These are phyloP conservation scores for Dujonia santamariae DNA, from an alignment of 1,139 yeast species.

Conservation along the genomic window DNA sequence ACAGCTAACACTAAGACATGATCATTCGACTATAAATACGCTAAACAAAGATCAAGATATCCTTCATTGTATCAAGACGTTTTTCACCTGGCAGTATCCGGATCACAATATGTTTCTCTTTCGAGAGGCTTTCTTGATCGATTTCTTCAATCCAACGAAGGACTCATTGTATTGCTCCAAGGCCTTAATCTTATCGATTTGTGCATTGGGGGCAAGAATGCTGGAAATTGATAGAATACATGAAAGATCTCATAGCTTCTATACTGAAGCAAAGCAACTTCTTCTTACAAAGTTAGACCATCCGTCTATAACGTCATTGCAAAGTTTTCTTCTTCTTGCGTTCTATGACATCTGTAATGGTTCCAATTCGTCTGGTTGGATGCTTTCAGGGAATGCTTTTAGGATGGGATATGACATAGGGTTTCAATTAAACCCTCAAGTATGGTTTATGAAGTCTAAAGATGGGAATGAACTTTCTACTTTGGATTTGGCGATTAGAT, in stretches of 20 bases:
- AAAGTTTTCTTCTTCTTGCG: constrained; percentile 49
- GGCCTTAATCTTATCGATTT: constrained; percentile 50
- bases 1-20: constrained; percentile 14
- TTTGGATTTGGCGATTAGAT: constrained; percentile 51
- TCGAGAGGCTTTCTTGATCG: constrained; percentile 61
- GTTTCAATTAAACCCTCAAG: constrained; percentile 59
- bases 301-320: constrained; percentile 45
- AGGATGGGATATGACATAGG: constrained; percentile 67
- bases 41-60: constrained; percentile 41
- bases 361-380: constrained; percentile 58
- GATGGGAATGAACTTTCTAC: constrained; percentile 23
- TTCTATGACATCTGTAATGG: constrained; percentile 59
- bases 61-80: constrained; percentile 49
- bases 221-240: constrained; percentile 41
- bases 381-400: constrained; percentile 58
- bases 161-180: constrained; percentile 49
- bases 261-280: constrained; percentile 42
- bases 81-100: constrained; percentile 66
- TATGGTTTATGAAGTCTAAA: constrained; percentile 44
- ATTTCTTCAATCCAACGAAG: constrained; percentile 50
- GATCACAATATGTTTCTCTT: constrained; percentile 61
- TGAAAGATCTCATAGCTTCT: constrained; percentile 37
- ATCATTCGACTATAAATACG: constrained; percentile 23
- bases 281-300: constrained; percentile 38
- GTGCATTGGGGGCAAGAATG: constrained; percentile 56